Evolutionary conservation across 208 protist genomes (phyloP).

Genomic region (Acanthamoeba castellanii): DNA sequence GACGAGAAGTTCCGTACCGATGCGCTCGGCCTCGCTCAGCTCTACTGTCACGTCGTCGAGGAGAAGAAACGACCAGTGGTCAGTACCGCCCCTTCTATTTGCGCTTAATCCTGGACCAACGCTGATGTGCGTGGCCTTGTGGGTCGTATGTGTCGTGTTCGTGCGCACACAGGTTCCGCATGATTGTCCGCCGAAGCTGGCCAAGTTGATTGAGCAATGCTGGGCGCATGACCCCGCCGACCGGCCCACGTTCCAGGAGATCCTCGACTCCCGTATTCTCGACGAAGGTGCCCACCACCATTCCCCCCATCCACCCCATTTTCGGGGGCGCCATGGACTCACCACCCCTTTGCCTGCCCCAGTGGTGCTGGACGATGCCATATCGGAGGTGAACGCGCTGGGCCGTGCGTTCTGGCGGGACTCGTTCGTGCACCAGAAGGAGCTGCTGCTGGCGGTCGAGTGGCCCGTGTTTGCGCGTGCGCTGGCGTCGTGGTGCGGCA

Average conservation of each 20-base stretch:
- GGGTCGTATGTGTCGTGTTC: background rate
- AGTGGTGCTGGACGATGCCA: constrained; percentile 53
- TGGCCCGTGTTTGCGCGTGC: background rate
- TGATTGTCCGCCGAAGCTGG: constrained; percentile 48
- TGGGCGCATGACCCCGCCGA: background rate
- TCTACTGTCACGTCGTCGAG: constrained; percentile 32
- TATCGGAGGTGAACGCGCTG: background rate
- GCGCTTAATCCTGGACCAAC: too few relatives aligned
- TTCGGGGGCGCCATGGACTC: too few relatives aligned
- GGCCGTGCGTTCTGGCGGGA: constrained; percentile 37
- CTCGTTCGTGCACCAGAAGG: constrained; percentile 15
- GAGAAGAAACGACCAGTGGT: background rate
- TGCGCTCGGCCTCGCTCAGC: constrained; percentile 9
- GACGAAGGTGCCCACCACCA: background rate
- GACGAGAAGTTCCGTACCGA: constrained; percentile 47
- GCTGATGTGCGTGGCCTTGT: too few relatives aligned
- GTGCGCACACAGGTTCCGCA: background rate
- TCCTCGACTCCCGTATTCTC: background rate
- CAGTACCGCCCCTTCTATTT: background rate
- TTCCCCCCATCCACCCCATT: too few relatives aligned
- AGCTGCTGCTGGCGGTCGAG: background rate
- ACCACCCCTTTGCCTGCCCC: background rate
- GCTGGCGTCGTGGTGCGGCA: background rate
- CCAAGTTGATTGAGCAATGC: background rate
- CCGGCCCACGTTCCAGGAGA: constrained; percentile 55